Conservation (phyloP, 768 basidiomycete genomes). For the Pleurotus giganteus region DNA sequence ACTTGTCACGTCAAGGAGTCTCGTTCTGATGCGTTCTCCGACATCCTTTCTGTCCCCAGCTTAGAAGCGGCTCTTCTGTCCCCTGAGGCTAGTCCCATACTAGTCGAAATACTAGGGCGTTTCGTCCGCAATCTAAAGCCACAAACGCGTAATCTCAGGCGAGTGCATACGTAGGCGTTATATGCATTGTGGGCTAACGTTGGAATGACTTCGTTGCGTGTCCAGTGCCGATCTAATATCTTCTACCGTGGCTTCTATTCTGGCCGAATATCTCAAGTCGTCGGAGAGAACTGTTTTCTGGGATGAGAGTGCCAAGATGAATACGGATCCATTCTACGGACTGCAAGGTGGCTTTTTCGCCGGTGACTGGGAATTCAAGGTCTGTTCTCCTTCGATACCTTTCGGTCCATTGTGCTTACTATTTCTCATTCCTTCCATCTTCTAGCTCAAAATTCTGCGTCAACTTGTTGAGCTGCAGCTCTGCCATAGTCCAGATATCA, state of each 20-base stretch:
- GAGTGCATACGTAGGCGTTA: conserved; percentile 37
- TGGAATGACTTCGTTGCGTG: conserved; percentile 31
- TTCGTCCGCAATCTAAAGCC: conserved; percentile 84
- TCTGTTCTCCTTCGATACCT: conserved; percentile 33
- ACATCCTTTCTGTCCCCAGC: conserved; percentile 34
- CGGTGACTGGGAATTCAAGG: conserved; percentile 82
- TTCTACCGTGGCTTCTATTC: conserved; percentile 63
- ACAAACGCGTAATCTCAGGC: conserved; percentile 90
- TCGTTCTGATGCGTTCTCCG: conserved; percentile 10
- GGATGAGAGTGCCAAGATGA: conserved; percentile 64
- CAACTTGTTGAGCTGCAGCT: conserved; percentile 86
- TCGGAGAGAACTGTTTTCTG: conserved; percentile 79
- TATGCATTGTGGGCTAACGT: conserved; percentile 26
- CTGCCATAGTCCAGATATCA: conserved; percentile 63
- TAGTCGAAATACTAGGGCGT: conserved; percentile 68
- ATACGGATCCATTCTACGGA: conserved; percentile 71
- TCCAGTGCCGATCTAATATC: conserved; percentile 80
- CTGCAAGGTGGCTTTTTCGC: conserved; percentile 75
- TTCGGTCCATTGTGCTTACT: conserved; percentile 9
- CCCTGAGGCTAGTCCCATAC: conserved; percentile 67
- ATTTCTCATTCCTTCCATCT: conserved; percentile 5
- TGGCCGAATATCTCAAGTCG: conserved; percentile 71
- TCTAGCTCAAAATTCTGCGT: conserved; percentile 77
- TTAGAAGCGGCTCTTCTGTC: conserved; percentile 78
- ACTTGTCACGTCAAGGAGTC: conserved; percentile 13